These are phyloP conservation scores for Xylaria arbuscula DNA, from an alignment of 2,329 filamentous ascomycete genomes.

Conservation along the genomic window DNA sequence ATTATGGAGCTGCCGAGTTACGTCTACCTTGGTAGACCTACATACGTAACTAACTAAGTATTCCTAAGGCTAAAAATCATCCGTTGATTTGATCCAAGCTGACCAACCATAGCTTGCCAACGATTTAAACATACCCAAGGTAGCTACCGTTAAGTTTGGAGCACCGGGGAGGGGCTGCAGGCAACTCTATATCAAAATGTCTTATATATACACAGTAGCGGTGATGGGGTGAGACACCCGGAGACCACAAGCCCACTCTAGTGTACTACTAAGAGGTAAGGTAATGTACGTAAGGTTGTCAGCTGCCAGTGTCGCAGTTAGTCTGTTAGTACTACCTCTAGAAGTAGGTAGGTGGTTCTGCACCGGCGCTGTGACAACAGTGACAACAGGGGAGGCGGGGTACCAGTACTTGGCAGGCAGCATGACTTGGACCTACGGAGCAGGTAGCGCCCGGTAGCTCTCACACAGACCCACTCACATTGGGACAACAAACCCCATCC, in stretches of 20 bases:
- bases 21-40: not conserved
- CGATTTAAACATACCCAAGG: constrained; percentile 15
- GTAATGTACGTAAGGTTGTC: constrained; percentile 6
- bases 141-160: not conserved
- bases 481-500: constrained; percentile 25
- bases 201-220: not conserved
- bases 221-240: constrained; percentile 12
- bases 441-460: constrained; percentile 4
- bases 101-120: constrained; percentile 34
- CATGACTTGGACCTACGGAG: not conserved
- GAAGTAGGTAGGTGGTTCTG: not conserved
- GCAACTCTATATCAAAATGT: not conserved
- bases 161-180: constrained; percentile 3
- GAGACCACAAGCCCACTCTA: not conserved
- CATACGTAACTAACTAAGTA: not conserved
- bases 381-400: constrained; percentile 13
- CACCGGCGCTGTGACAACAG: constrained; percentile 25
- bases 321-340: too few species aligned
- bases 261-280: too few species aligned
- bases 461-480: constrained; percentile 32
- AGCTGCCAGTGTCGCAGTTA: constrained; percentile 10
- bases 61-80: not conserved
- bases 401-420: constrained; percentile 11
- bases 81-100: not conserved
- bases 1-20: too few species aligned